Conservation (phyloP, 2,329 filamentous ascomycete genomes). For the Cryphonectria nitschkei region DNA sequence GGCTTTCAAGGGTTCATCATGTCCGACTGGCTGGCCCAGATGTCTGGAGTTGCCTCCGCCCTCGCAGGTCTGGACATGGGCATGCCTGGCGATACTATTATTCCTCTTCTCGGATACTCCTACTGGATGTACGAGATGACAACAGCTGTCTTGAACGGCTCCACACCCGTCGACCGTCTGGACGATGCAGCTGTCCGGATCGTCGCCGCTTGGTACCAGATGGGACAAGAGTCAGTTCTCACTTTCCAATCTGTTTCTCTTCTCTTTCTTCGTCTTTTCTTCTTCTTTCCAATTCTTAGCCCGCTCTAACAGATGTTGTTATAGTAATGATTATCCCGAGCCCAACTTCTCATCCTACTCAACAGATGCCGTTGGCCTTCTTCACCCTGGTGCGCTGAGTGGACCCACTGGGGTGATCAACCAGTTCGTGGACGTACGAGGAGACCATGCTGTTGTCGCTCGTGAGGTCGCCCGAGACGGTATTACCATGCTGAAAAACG, state of each 20-base stretch:
- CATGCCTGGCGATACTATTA: conserved; percentile 61
- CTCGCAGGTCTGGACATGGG: conserved; percentile 73
- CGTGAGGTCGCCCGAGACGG: conserved; percentile 60
- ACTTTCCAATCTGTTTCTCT: not conserved
- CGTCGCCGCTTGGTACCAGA: conserved; percentile 61
- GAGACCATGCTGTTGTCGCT: conserved; percentile 53
- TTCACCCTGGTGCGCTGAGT: conserved; percentile 61
- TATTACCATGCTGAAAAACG: conserved; percentile 66
- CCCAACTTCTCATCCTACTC: conserved; percentile 66
- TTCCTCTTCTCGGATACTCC: conserved; percentile 55
- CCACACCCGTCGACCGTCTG: conserved; percentile 58
- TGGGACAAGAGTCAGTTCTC: conserved; percentile 55
- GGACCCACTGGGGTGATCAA: conserved; percentile 68
- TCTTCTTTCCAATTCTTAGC: not conserved
- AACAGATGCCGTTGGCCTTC: conserved; percentile 53
- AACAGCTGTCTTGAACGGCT: conserved; percentile 58
- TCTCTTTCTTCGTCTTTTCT: no score
- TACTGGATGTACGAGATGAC: conserved; percentile 62
- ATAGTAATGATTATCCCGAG: conserved; percentile 50
- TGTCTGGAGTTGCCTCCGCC: conserved; percentile 73
- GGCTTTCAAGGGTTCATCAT: conserved; percentile 82
- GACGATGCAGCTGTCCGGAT: conserved; percentile 61
- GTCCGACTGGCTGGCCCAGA: conserved; percentile 81
- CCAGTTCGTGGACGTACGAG: conserved; percentile 67
- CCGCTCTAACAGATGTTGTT: not conserved